Evolutionary conservation across 1,139 yeast genomes (phyloP).

Genomic region (Suhomyces guaymorum): DNA sequence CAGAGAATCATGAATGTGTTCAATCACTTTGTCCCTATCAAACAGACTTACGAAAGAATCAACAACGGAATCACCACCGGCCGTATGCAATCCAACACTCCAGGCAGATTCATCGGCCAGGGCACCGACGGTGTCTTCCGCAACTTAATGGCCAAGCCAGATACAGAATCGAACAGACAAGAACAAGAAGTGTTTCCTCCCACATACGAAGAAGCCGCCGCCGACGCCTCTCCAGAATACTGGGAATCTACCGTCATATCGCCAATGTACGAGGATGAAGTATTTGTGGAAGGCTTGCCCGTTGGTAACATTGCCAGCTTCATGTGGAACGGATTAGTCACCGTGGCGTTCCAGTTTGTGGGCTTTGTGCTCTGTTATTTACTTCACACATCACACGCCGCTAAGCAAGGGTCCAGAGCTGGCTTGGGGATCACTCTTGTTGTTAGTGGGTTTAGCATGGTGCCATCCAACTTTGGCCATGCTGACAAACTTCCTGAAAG

Average conservation of each 20-base stretch:
- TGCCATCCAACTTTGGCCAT: conserved; percentile 59
- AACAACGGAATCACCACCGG: conserved; percentile 48
- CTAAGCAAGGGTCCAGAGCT: conserved; percentile 91
- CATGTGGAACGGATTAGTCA: conserved; percentile 85
- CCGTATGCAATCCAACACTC: conserved; percentile 45
- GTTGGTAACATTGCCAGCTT: conserved; percentile 91
- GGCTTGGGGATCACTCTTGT: conserved; percentile 88
- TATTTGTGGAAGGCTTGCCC: conserved; percentile 92
- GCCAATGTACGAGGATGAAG: conserved; percentile 82
- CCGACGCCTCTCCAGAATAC: conserved; percentile 93
- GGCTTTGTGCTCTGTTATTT: conserved; percentile 91
- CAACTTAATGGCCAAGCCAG: conserved; percentile 86
- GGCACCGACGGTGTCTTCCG: conserved; percentile 91
- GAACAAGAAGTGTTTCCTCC: conserved; percentile 69
- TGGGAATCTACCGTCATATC: conserved; percentile 92
- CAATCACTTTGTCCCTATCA: conserved; percentile 39
- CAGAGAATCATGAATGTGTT: conserved; percentile 37
- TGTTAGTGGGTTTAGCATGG: conserved; percentile 70
- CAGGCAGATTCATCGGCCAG: conserved; percentile 51
- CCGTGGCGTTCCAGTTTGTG: conserved; percentile 87
- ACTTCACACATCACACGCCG: conserved; percentile 95
- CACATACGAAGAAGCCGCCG: conserved; percentile 91
- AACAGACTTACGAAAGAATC: conserved; percentile 47
- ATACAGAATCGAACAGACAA: conserved; percentile 43
- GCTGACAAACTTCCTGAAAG: conserved; percentile 39